Percentiles rank a stretch among this genome's conserved stretches.
These are phyloP conservation scores for Xylaria hypoxylon DNA, from an alignment of 2,329 filamentous ascomycete genomes.

Conservation along the genomic window DNA sequence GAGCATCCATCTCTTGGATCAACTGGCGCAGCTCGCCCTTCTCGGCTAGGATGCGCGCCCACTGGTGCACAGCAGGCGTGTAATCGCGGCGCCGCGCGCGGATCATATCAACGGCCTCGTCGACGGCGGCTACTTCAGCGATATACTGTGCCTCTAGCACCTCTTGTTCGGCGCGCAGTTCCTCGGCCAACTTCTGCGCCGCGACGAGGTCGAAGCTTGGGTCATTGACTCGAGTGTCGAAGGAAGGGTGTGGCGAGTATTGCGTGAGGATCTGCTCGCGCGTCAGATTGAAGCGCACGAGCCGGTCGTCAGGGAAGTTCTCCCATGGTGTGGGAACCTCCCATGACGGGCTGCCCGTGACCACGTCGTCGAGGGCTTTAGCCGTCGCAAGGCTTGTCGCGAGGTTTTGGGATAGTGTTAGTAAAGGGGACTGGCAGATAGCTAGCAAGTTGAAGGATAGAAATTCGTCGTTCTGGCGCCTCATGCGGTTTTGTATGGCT, in stretches of 20 bases:
- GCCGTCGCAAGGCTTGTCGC: slow-evolving; percentile 57
- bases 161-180: slow-evolving; percentile 57
- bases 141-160: slow-evolving; percentile 59
- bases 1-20: slow-evolving; percentile 39
- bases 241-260: background rate
- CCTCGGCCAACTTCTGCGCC: slow-evolving; percentile 53
- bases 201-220: slow-evolving; percentile 37
- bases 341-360: slow-evolving; percentile 59
- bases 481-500: slow-evolving; percentile 75
- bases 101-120: slow-evolving; percentile 64
- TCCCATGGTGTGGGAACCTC: slow-evolving; percentile 37
- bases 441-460: slow-evolving; percentile 84
- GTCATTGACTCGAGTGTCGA: slow-evolving; percentile 17
- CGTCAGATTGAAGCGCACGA: slow-evolving; percentile 36
- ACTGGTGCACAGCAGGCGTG: slow-evolving; percentile 74
- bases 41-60: slow-evolving; percentile 76
- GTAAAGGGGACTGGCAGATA: slow-evolving; percentile 74
- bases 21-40: slow-evolving; percentile 68
- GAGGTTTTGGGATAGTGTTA: slow-evolving; percentile 60
- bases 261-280: slow-evolving; percentile 30
- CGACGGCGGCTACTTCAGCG: slow-evolving; percentile 57
- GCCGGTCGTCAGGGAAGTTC: slow-evolving; percentile 38
- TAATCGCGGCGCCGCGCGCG: slow-evolving; percentile 73
- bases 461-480: slow-evolving; percentile 70
- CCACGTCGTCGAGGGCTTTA: slow-evolving; percentile 53